A percentile compares a stretch with the other conserved stretches of the same genome.
Conservation (phyloP, 2,329 filamentous ascomycete species). For the Alternaria consortialis region DNA sequence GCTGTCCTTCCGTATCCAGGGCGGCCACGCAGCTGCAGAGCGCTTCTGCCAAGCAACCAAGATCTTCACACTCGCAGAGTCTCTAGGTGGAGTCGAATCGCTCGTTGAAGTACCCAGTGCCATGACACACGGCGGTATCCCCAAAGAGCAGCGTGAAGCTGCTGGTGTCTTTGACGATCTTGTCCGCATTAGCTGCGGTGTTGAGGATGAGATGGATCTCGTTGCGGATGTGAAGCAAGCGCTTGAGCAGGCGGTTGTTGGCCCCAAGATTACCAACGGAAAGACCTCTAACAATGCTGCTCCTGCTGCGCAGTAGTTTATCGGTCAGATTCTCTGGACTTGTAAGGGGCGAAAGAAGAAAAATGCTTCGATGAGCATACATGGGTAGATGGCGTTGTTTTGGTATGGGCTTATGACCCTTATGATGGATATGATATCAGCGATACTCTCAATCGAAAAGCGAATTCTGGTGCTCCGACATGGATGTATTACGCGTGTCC, state of each 20-base stretch:
- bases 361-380: constrained; percentile 1
- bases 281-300: constrained; percentile 4
- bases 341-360: neutral
- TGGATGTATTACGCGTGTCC: neutral
- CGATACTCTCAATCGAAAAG: neutral
- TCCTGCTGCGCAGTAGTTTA: neutral
- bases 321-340: neutral
- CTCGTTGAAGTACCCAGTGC: constrained; percentile 90
- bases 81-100: constrained; percentile 88
- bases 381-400: constrained; percentile 5
- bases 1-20: constrained; percentile 93
- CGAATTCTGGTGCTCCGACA: neutral
- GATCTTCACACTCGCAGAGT: constrained; percentile 94
- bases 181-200: constrained; percentile 89
- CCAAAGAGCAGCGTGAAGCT: constrained; percentile 85
- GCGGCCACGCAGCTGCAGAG: constrained; percentile 85
- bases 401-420: neutral
- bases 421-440: constrained; percentile 2
- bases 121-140: constrained; percentile 98
- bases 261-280: constrained; percentile 50
- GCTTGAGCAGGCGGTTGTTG: constrained; percentile 75
- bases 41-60: constrained; percentile 89
- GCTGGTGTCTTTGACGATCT: constrained; percentile 96
- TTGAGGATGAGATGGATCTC: constrained; percentile 89
- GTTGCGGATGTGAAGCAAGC: constrained; percentile 83